These are phyloP conservation scores for Suillus tomentosus DNA, from an alignment of 768 basidiomycete species.

Conservation along the genomic window DNA sequence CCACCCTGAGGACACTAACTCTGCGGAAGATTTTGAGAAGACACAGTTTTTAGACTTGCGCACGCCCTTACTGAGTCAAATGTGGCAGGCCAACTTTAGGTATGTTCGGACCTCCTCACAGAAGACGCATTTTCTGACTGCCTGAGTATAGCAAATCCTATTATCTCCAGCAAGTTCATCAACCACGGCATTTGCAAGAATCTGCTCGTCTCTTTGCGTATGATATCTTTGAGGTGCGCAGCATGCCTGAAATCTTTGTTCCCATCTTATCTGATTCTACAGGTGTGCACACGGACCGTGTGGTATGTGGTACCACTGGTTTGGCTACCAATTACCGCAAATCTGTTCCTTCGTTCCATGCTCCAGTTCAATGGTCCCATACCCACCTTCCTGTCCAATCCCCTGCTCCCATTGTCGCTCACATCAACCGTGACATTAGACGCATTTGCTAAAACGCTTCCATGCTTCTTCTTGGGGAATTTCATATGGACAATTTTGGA, in stretches of 20 bases:
- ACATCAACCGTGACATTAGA: slow-evolving; percentile 49
- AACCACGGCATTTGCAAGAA: slow-evolving; percentile 84
- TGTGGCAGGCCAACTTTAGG: slow-evolving; percentile 88
- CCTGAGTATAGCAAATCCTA: slow-evolving; percentile 73
- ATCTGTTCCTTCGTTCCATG: slow-evolving; percentile 81
- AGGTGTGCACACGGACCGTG: slow-evolving; percentile 81
- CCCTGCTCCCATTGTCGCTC: slow-evolving; percentile 53
- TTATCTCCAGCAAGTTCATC: slow-evolving; percentile 95
- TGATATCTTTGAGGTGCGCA: slow-evolving; percentile 71
- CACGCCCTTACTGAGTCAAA: slow-evolving; percentile 81
- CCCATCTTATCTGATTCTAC: slow-evolving; percentile 8
- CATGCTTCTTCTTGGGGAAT: slow-evolving; percentile 84
- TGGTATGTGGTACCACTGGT: slow-evolving; percentile 94
- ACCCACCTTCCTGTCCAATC: slow-evolving; percentile 61
- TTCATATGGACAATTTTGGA: slow-evolving; percentile 94
- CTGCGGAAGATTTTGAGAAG: slow-evolving; percentile 78
- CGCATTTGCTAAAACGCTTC: slow-evolving; percentile 54
- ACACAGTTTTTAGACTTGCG: slow-evolving; percentile 91
- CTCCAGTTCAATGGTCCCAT: slow-evolving; percentile 77
- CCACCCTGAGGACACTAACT: slow-evolving; percentile 87
- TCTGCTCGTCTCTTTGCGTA: slow-evolving; percentile 89
- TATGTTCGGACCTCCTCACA: slow-evolving; percentile 30
- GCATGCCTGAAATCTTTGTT: neutral
- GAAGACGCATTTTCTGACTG: slow-evolving; percentile 8
- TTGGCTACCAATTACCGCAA: slow-evolving; percentile 86